Conservation (phyloP, 2,329 filamentous ascomycete genomes). For the Cercospora sp. region DNA sequence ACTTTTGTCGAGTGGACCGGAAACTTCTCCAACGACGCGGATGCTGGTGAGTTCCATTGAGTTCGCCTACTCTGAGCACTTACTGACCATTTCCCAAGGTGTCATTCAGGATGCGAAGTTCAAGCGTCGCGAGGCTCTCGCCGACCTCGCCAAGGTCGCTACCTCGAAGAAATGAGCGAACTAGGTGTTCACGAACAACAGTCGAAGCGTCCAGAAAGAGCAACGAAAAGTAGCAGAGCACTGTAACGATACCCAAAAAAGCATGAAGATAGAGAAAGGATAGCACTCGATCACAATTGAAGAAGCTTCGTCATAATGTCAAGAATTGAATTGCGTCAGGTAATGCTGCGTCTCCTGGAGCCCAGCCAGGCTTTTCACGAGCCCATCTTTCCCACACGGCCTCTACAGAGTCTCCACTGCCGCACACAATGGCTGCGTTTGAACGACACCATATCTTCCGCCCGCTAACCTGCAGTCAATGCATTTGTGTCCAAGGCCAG, state of each 20-base stretch:
- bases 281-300: neutral
- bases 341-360: neutral
- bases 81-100: constrained; percentile 45
- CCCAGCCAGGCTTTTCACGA: neutral
- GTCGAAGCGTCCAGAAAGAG: neutral
- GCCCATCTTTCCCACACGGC: neutral
- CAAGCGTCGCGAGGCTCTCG: constrained; percentile 71
- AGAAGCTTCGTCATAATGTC: neutral
- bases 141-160: constrained; percentile 58
- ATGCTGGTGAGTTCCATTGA: constrained; percentile 58
- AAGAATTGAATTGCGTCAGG: neutral
- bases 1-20: constrained; percentile 69
- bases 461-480: neutral
- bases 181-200: neutral
- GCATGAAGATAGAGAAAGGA: constrained; percentile 14
- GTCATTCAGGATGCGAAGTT: constrained; percentile 75
- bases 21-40: constrained; percentile 70
- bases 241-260: constrained; percentile 13
- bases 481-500: neutral
- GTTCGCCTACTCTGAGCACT: neutral
- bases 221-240: neutral
- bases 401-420: neutral
- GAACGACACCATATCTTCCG: neutral
- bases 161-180: constrained; percentile 35
- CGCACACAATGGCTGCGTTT: neutral